Percentiles rank a stretch among this genome's conserved stretches.
These are phyloP conservation scores for Acorus gramineus DNA, from an alignment of 106 monocot species.

Conservation along the genomic window DNA sequence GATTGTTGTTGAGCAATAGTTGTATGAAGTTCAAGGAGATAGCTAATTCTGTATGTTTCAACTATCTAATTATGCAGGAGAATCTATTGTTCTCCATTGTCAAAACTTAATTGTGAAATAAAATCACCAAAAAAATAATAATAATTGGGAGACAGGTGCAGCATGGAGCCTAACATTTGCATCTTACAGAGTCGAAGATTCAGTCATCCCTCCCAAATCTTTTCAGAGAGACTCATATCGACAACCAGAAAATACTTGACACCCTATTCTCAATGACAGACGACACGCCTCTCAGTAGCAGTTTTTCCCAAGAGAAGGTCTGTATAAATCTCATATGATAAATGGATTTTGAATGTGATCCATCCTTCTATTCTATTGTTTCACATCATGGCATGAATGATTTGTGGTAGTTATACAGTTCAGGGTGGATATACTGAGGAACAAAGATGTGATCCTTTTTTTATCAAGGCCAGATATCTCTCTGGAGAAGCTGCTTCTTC, in stretches of 20 bases:
- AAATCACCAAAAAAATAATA: no score
- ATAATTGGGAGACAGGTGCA: no score
- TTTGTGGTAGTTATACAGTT: conserved; percentile 10
- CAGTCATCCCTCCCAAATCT: conserved; percentile 5
- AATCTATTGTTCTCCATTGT: no score
- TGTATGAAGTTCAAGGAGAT: no score
- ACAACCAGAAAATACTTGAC: conserved; percentile 25
- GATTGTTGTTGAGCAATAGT: no score
- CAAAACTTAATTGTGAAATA: no score
- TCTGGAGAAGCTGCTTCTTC: conserved; percentile 19
- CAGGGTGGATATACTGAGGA: conserved; percentile 16
- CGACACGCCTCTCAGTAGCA: conserved; percentile 15
- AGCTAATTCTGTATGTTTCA: no score
- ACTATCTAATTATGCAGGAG: no score
- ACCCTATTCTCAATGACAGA: conserved; percentile 24
- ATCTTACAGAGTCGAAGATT: conserved; percentile 14
- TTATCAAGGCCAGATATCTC: conserved; percentile 9
- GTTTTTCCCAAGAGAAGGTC: conserved; percentile 19
- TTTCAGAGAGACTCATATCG: conserved; percentile 23
- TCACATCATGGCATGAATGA: background rate
- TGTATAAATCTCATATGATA: background rate
- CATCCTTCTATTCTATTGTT: no score
- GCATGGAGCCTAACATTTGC: no score
- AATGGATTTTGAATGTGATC: no score
- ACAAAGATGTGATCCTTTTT: conserved; percentile 21